Evolutionary conservation across 2,329 filamentous ascomycete species (phyloP), one percentile per base, ranked within the genome.

Genomic region (Neonectria hederae): DNA sequence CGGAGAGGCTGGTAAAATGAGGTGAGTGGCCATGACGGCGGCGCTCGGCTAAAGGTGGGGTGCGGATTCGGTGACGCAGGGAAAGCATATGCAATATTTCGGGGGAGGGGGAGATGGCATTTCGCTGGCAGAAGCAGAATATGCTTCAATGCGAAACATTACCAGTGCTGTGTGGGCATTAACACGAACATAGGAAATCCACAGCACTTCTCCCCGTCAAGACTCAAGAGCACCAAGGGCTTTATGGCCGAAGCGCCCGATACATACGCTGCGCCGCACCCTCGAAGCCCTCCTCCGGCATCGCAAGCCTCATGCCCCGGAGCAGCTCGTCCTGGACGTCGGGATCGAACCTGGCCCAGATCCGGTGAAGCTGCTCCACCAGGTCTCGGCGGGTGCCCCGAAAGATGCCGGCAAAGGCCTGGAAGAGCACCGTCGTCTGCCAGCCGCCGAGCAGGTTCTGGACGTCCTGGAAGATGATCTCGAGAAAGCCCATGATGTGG

Each of bases 381-480:
- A 65, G 53, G 19, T 59, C 49, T 14, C 35, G 38, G 49, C 32
- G 54, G 14, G 45, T 56, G 2, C 59, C 61, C 30, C 66, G 65
- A 54, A 71, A 75, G n/a, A 76, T 65, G 8, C 67, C 65, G 4
- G 62, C 63, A 62, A 72, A 69, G 4, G 69, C 69, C 55, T 70
- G 48, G 52, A 75, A 71, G 21, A 74, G 69, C 19, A 65, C 63
- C 21, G 62, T 62, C 11, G 54, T 65, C 54, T 54, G 60, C 19
- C 54, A 46, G 54, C 48, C 59, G 6, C 64, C 67, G 7, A 69
- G 9, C 30, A 69, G 35, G 45, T 62, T 54, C 3, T 70, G 62
- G n/a, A 75, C 57, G 24, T 70, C 52, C 3, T 52, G 66, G 22
- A 74, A 69, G 13, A 76, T 57, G 24, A 48, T 51, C 46, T 72